Evolutionary conservation across 2,329 filamentous ascomycete species (phyloP).

Genomic region (Pseudogymnoascus sp.): DNA sequence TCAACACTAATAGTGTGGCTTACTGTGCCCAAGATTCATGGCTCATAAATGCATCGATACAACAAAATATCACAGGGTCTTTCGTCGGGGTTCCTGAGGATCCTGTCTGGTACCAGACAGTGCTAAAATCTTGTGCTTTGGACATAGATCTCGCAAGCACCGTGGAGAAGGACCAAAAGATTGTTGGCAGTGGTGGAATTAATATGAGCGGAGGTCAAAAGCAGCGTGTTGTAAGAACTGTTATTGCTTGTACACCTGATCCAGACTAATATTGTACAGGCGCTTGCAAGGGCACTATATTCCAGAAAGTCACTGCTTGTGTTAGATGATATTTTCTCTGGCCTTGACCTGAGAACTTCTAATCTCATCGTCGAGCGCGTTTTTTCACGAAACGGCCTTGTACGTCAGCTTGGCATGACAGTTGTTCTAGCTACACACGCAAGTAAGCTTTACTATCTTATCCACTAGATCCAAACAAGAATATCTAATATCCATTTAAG

Average conservation of each 20-base stretch:
- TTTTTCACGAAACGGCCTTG: conserved; percentile 14
- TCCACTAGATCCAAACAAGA: background rate
- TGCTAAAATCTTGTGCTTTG: conserved; percentile 15
- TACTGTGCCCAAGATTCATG: conserved; percentile 18
- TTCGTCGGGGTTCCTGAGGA: conserved; percentile 13
- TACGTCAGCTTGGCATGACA: conserved; percentile 25
- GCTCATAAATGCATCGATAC: conserved; percentile 14
- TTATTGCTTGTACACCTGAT: background rate
- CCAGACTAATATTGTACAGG: conserved; percentile 13
- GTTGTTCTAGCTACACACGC: conserved; percentile 30
- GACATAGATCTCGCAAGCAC: conserved; percentile 15
- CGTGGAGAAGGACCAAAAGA: conserved; percentile 18
- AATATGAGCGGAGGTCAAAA: conserved; percentile 21
- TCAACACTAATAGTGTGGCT: conserved; percentile 9
- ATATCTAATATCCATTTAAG: background rate
- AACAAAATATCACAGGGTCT: conserved; percentile 14
- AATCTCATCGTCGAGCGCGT: conserved; percentile 14
- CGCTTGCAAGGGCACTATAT: conserved; percentile 22
- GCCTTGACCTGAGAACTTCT: conserved; percentile 20
- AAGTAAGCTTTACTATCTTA: background rate
- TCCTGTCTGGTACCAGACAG: conserved; percentile 12
- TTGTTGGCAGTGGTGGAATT: conserved; percentile 24
- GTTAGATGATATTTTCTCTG: conserved; percentile 23
- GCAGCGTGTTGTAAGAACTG: conserved; percentile 9
- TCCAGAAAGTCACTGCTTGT: conserved; percentile 16